Conservation (phyloP, 495 filamentous ascomycete genomes). For the Pyronema domesticum region DNA sequence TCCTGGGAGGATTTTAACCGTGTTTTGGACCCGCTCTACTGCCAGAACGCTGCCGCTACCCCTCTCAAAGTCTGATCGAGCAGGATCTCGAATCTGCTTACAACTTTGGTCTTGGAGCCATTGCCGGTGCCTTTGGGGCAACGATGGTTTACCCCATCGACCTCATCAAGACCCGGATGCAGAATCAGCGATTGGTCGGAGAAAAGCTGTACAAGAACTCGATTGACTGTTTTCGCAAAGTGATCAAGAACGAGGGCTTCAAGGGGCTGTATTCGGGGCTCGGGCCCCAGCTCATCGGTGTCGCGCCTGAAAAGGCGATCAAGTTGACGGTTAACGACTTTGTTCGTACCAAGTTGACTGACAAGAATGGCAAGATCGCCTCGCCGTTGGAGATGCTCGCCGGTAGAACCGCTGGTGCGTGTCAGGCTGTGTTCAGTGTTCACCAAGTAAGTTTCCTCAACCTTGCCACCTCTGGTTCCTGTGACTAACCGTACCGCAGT, state of each 20-base stretch:
- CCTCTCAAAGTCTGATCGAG: slow-evolving; percentile 23
- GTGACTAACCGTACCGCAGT: no score
- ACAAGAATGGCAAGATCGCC: slow-evolving; percentile 56
- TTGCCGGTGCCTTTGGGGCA: slow-evolving; percentile 90
- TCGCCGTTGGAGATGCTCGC: slow-evolving; percentile 55
- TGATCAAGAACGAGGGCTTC: slow-evolving; percentile 85
- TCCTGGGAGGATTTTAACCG: slow-evolving; percentile 73
- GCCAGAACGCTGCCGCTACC: slow-evolving; percentile 35
- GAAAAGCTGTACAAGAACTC: slow-evolving; percentile 91
- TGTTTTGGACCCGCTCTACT: slow-evolving; percentile 86
- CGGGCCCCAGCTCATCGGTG: slow-evolving; percentile 78
- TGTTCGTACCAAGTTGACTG: slow-evolving; percentile 56
- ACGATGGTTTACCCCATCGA: slow-evolving; percentile 99
- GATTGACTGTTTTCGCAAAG: slow-evolving; percentile 78
- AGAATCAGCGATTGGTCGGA: slow-evolving; percentile 79
- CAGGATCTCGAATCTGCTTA: slow-evolving; percentile 60
- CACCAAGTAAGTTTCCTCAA: no score
- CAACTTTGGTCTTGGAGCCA: slow-evolving; percentile 70
- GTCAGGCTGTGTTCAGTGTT: no score
- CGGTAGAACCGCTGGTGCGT: no score
- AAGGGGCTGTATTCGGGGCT: slow-evolving; percentile 83
- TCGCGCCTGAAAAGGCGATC: slow-evolving; percentile 98
- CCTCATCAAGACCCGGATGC: slow-evolving; percentile 95
- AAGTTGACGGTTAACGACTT: slow-evolving; percentile 97
- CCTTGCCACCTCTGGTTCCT: no score